phyloP scores from a whole-genome alignment of 2,329 filamentous ascomycete species.

The Penicillium sp. region DNA sequence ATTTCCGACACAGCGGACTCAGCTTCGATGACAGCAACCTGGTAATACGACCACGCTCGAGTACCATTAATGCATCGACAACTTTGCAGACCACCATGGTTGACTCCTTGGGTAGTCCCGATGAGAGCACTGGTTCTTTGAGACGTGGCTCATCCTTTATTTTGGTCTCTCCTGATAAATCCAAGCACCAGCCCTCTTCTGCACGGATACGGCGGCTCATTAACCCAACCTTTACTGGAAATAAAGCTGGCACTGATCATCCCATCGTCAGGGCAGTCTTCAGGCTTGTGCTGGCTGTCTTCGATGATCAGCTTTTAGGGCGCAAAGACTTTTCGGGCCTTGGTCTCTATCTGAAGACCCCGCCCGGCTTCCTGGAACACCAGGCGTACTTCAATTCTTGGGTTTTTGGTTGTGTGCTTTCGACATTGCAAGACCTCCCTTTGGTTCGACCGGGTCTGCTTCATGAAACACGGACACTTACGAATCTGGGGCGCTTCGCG shows the following conservation, averaged over 20 bases:
- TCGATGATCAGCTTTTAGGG: slow-evolving; percentile 78
- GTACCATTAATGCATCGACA: slow-evolving; percentile 50
- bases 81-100: slow-evolving; percentile 73
- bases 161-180: slow-evolving; percentile 71
- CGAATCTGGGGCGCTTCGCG: slow-evolving; percentile 79
- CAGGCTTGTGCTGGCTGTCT: slow-evolving; percentile 75
- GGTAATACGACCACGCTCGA: slow-evolving; percentile 72
- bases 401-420: slow-evolving; percentile 72
- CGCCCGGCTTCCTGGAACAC: slow-evolving; percentile 89
- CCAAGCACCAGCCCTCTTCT: slow-evolving; percentile 57
- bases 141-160: slow-evolving; percentile 88
- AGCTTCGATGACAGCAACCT: slow-evolving; percentile 86
- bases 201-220: slow-evolving; percentile 65
- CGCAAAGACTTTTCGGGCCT: slow-evolving; percentile 92
- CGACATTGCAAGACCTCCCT: slow-evolving; percentile 68
- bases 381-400: slow-evolving; percentile 95
- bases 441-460: slow-evolving; percentile 70
- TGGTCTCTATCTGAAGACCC: slow-evolving; percentile 79
- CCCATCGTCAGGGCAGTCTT: slow-evolving; percentile 73
- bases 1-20: slow-evolving; percentile 74
- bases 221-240: slow-evolving; percentile 55
- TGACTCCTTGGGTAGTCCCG: slow-evolving; percentile 48
- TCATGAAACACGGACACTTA: slow-evolving; percentile 77
- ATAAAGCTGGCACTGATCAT: slow-evolving; percentile 57
- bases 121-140: slow-evolving; percentile 60